These are phyloP conservation scores for Knoxdaviesia capensis DNA, from an alignment of 2,329 filamentous ascomycete genomes.

Conservation along the genomic window DNA sequence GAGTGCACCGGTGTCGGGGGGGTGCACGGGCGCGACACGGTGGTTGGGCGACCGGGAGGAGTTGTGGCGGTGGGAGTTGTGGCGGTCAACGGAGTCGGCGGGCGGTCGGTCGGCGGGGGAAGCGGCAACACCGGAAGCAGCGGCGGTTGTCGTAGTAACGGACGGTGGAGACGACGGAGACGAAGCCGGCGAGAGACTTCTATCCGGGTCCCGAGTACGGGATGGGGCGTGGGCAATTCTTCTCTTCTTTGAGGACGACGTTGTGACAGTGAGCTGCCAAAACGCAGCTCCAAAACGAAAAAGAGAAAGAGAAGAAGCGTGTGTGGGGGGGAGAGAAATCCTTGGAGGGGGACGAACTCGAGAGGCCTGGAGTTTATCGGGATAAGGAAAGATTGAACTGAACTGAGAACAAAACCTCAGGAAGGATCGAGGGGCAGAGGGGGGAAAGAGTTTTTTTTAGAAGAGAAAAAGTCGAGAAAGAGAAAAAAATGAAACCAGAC, in stretches of 20 bases:
- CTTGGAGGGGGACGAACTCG: slow-evolving; percentile 1
- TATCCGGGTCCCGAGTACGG: slow-evolving; percentile 18
- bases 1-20: slow-evolving; percentile 11
- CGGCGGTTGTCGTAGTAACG: neutral
- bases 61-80: neutral
- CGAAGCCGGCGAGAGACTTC: slow-evolving; percentile 15
- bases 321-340: slow-evolving; percentile 6
- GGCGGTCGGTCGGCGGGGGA: neutral
- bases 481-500: neutral
- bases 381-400: no score
- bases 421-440: neutral
- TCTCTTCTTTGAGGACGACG: slow-evolving; percentile 57
- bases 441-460: slow-evolving; percentile 2
- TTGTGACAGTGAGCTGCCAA: slow-evolving; percentile 48
- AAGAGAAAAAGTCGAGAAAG: neutral
- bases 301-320: slow-evolving; percentile 4
- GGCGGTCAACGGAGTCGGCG: neutral
- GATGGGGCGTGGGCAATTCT: slow-evolving; percentile 33
- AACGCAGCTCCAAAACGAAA: slow-evolving; percentile 28
- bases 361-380: no score
- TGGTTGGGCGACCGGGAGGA: slow-evolving; percentile 2
- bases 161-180: slow-evolving; percentile 8
- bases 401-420: no score
- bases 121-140: neutral
- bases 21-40: slow-evolving; percentile 31